Percentiles rank a stretch among this genome's conserved stretches.
Conservation (phyloP, 2,329 filamentous ascomycete species). For the Ophiostoma piceae region DNA sequence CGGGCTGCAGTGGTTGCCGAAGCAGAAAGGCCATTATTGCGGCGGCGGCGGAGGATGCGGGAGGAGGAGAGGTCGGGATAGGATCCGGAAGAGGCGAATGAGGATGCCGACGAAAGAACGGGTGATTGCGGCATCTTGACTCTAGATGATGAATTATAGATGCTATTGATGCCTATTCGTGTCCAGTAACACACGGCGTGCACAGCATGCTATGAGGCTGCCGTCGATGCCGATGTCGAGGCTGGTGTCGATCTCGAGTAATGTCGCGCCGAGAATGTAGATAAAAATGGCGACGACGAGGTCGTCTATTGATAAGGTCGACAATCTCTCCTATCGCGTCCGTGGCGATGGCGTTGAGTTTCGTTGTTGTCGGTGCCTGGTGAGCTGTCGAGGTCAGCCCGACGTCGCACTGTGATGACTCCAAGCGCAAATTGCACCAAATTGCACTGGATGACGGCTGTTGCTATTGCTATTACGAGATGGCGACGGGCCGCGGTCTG, state of each 20-base stretch:
- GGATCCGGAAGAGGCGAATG: conserved; percentile 22
- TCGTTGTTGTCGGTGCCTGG: background rate
- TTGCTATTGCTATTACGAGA: conserved; percentile 13
- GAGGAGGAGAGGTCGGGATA: conserved; percentile 22
- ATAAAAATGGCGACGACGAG: background rate
- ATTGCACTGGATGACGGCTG: conserved; percentile 4
- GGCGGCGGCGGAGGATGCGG: conserved; percentile 17
- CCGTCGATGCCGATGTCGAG: background rate
- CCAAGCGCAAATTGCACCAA: background rate
- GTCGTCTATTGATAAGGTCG: background rate
- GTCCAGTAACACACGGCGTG: background rate
- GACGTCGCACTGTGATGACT: conserved; percentile 1
- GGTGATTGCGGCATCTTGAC: conserved; percentile 20
- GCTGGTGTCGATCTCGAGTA: background rate
- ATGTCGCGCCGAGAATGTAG: background rate
- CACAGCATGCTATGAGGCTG: background rate
- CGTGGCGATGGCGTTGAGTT: background rate
- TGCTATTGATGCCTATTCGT: background rate
- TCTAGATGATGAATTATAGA: background rate
- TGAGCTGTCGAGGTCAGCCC: background rate
- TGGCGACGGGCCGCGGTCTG: conserved; percentile 13
- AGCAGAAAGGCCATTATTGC: conserved; percentile 22
- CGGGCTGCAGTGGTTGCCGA: conserved; percentile 35
- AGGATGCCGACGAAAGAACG: conserved; percentile 19
- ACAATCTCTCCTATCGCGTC: background rate